Percentiles rank a stretch among this genome's conserved stretches.
These are phyloP conservation scores for Saturnispora sekii DNA, from an alignment of 805 yeast genomes.

Conservation along the genomic window DNA sequence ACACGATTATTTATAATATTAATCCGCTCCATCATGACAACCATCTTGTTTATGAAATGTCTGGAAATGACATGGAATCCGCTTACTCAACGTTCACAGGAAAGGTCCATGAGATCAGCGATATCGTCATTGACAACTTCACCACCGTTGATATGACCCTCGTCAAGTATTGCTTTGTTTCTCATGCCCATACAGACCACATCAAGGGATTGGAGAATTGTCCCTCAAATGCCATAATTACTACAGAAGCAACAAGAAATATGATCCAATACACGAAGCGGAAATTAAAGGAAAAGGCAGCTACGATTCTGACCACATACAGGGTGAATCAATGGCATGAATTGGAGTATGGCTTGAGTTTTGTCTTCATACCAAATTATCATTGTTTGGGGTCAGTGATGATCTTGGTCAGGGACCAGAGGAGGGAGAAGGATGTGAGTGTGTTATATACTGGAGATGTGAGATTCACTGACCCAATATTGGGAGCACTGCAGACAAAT, in stretches of 20 bases:
- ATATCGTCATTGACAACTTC: slow-evolving; percentile 14
- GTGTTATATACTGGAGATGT: slow-evolving; percentile 17
- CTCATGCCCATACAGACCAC: slow-evolving; percentile 16
- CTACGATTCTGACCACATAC: neutral
- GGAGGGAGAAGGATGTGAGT: neutral
- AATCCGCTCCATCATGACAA: neutral
- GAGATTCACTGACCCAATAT: slow-evolving; percentile 10
- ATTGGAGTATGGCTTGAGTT: slow-evolving; percentile 2
- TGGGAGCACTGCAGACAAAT: slow-evolving; percentile 6
- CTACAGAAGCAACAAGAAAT: slow-evolving; percentile 4
- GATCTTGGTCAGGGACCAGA: slow-evolving; percentile 8
- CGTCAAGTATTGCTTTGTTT: slow-evolving; percentile 13
- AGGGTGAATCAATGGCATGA: slow-evolving; percentile 1
- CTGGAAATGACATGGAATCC: slow-evolving; percentile 5
- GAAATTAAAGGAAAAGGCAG: too few species aligned
- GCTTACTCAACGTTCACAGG: slow-evolving; percentile 12
- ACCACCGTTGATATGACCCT: neutral
- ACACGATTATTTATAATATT: neutral
- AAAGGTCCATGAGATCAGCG: slow-evolving; percentile 7
- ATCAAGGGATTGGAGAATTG: slow-evolving; percentile 4
- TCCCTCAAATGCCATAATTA: neutral
- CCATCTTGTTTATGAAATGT: neutral
- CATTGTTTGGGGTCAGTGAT: slow-evolving; percentile 17
- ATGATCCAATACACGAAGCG: neutral
- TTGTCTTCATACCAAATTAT: slow-evolving; percentile 15